Percentiles rank a stretch among this genome's conserved stretches.
Evolutionary conservation across 2,329 filamentous ascomycete species (phyloP).

Genomic region (Hypoxylon sp.): DNA sequence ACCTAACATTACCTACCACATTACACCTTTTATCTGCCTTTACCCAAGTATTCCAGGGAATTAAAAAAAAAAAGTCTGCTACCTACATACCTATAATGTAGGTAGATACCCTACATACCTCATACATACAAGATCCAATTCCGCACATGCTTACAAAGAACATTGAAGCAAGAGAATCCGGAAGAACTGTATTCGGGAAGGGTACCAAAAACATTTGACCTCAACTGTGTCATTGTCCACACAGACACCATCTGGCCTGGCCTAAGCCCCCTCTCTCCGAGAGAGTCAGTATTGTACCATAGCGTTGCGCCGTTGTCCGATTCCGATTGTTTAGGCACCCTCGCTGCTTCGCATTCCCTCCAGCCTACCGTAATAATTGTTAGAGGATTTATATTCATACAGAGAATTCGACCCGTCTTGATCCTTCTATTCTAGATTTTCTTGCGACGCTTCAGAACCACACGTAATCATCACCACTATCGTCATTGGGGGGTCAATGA

Average conservation of each 20-base stretch:
- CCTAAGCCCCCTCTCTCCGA: conserved; percentile 1
- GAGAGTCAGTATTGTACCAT: conserved; percentile 8
- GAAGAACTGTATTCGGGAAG: conserved; percentile 5
- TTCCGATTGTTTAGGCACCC: conserved; percentile 29
- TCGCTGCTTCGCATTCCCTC: conserved; percentile 29
- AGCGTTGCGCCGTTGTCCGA: conserved; percentile 1
- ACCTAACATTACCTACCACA: no score
- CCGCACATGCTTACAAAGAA: conserved; percentile 21
- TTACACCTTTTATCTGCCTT: no score
- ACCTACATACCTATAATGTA: not conserved
- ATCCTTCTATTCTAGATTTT: not conserved
- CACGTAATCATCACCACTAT: conserved; percentile 7
- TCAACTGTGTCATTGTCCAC: not conserved
- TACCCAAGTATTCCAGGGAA: not conserved
- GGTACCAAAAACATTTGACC: not conserved
- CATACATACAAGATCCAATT: not conserved
- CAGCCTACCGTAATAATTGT: conserved; percentile 7
- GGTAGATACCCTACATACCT: no score
- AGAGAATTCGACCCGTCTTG: conserved; percentile 5
- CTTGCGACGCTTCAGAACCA: not conserved
- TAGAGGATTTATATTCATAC: conserved; percentile 4
- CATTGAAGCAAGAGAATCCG: conserved; percentile 5
- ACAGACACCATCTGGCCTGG: not conserved
- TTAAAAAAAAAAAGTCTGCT: conserved; percentile 68
- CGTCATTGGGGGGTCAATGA: conserved; percentile 27